These are phyloP conservation scores for Beauveria australis DNA, from an alignment of 2,329 filamentous ascomycete genomes.

Conservation along the genomic window DNA sequence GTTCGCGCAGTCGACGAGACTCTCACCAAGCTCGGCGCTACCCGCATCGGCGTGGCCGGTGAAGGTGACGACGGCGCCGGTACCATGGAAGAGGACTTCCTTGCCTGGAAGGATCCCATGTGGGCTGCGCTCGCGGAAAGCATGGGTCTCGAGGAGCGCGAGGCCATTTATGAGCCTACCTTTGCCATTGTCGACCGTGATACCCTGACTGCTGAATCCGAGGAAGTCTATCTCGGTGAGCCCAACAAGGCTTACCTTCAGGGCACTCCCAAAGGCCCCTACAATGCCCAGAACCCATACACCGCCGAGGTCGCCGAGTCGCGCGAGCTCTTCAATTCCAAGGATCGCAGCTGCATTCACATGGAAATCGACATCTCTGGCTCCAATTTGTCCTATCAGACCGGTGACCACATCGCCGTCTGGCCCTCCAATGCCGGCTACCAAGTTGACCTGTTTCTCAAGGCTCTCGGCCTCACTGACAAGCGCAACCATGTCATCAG, in stretches of 20 bases:
- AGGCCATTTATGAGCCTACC: constrained; percentile 89
- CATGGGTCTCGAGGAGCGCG: constrained; percentile 88
- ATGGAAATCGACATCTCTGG: constrained; percentile 88
- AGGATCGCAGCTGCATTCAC: constrained; percentile 90
- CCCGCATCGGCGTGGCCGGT: constrained; percentile 77
- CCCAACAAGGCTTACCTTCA: constrained; percentile 95
- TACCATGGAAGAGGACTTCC: constrained; percentile 98
- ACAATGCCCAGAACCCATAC: constrained; percentile 93
- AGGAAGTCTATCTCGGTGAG: constrained; percentile 87
- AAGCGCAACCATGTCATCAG: constrained; percentile 78
- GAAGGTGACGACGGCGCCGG: constrained; percentile 97
- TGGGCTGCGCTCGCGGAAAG: constrained; percentile 77
- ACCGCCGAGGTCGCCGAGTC: constrained; percentile 91
- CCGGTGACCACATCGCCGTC: constrained; percentile 91
- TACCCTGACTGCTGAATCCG: constrained; percentile 62
- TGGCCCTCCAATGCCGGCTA: constrained; percentile 94
- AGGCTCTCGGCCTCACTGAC: constrained; percentile 63
- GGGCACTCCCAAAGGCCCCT: constrained; percentile 74
- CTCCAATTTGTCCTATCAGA: constrained; percentile 88
- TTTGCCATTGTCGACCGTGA: constrained; percentile 75
- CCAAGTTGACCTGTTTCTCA: constrained; percentile 85
- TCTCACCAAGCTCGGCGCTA: constrained; percentile 72
- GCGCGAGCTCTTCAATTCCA: constrained; percentile 80
- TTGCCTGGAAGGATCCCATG: constrained; percentile 99
- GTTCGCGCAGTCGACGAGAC: constrained; percentile 83